Conservation (phyloP, 805 yeast species). For the Clavispora fructus region DNA sequence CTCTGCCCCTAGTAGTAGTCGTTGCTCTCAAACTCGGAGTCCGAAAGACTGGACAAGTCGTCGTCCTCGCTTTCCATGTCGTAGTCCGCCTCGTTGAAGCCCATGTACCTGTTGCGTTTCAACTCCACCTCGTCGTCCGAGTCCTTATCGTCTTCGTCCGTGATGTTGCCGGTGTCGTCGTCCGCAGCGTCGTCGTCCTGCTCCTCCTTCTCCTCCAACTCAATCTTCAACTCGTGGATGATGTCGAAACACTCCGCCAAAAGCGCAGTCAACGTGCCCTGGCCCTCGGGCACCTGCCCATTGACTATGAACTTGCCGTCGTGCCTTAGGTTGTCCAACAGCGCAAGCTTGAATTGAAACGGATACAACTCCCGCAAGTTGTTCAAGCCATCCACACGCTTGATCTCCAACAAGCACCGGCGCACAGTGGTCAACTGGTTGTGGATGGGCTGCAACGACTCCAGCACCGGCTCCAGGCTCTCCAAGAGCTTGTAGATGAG, state of each 20-base stretch:
- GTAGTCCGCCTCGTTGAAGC: constrained; percentile 44
- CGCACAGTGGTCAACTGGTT: constrained; percentile 91
- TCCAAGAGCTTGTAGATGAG: constrained; percentile 83
- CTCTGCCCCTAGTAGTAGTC: constrained; percentile 27
- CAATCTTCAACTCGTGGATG: constrained; percentile 83
- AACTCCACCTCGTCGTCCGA: constrained; percentile 42
- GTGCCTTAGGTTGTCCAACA: constrained; percentile 75
- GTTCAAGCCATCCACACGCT: constrained; percentile 87
- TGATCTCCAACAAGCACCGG: constrained; percentile 82
- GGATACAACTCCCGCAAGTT: constrained; percentile 90
- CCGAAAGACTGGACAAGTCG: constrained; percentile 22
- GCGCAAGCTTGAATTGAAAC: constrained; percentile 88
- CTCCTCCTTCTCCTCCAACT: constrained; percentile 61
- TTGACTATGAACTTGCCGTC: constrained; percentile 93
- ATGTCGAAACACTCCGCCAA: constrained; percentile 94
- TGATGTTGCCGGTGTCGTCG: constrained; percentile 7
- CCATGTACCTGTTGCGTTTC: constrained; percentile 37
- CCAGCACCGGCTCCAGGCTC: constrained; percentile 92
- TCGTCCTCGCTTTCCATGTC: constrained; percentile 33
- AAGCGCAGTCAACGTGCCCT: constrained; percentile 87
- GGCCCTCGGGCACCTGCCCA: constrained; percentile 94
- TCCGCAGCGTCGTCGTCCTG: constrained; percentile 9
- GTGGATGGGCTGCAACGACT: constrained; percentile 87
- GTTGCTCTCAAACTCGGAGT: constrained; percentile 36
- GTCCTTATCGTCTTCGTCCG: constrained; percentile 21